phyloP scores from a whole-genome alignment of 2,329 filamentous ascomycete genomes.

The Beauveria sp. region DNA sequence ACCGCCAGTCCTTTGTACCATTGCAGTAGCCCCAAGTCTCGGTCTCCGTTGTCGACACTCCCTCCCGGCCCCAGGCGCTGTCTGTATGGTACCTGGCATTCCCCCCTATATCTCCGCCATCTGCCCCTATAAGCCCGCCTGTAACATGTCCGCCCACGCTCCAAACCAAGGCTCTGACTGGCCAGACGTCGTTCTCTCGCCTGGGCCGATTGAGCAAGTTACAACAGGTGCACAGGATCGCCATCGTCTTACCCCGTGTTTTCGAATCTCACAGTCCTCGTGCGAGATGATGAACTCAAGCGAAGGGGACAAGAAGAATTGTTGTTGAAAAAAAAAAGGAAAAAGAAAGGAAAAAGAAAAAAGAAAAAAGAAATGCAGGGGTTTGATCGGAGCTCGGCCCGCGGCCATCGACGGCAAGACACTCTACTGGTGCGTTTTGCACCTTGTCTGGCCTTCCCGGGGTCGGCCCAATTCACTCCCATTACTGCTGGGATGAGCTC shows the following conservation, averaged over 20 bases:
- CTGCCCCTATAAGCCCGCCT: too few relatives aligned
- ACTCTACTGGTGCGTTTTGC: not conserved
- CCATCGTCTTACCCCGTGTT: not conserved
- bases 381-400: slow-evolving; percentile 8
- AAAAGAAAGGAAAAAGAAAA: not conserved
- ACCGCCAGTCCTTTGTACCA: not conserved
- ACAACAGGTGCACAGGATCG: not conserved
- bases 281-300: not conserved
- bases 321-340: not conserved
- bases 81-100: too few relatives aligned
- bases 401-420: slow-evolving; percentile 1
- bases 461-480: not conserved
- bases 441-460: not conserved
- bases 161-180: not conserved
- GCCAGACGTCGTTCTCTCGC: too few relatives aligned
- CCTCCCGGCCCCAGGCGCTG: too few relatives aligned
- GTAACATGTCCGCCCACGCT: too few relatives aligned
- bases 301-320: too few relatives aligned
- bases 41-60: too few relatives aligned
- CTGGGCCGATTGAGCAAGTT: too few relatives aligned
- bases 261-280: not conserved
- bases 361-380: not conserved
- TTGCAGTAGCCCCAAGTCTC: not conserved
- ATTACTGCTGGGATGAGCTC: slow-evolving; percentile 6
- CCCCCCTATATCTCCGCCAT: too few relatives aligned